Evolutionary conservation across 2,329 filamentous ascomycete species (phyloP), one percentile per base, ranked within the genome.

Genomic region (Neurospora sp.): DNA sequence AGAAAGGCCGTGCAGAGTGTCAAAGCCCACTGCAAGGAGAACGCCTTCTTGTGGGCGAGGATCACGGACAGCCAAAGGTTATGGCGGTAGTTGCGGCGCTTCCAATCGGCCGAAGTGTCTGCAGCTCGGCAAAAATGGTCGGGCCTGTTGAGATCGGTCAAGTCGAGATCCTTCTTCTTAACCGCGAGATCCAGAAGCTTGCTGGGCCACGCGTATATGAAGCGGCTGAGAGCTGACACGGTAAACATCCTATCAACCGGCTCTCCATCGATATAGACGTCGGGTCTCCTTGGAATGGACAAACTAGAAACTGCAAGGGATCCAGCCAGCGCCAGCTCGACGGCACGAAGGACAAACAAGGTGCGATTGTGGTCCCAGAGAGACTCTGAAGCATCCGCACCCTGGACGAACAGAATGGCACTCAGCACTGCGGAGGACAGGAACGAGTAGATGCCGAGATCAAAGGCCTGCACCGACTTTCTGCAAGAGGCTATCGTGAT

Each of bases 131-230:
- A 86, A 39, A 81, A 79, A 70, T 87, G 84, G 73, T 88, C 83
- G 2, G 90, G 83, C 40, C 85, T 82, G 0, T 89, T 87, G 10
- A 93, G 80, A 75, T 92, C 89, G 5, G 81, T 80, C 40, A 89
- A 78, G 40, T 90, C 85, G 2, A 93, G 82, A 36, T 85, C 84
- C 66, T 85, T 86, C 74, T 89, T 88, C 73, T 84, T 82, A 2
- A 80, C 78, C 1, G 89, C 88, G 28, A 84, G 78, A 1, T 78
- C 74, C 15, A 94, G 82, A 0, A 93, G 74, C 2, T 80, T 77
- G 1, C 77, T 79, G 1, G 86, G 83, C 91, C 91, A 95, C 67
- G 82, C 80, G 80, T 89, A 94, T 6, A 86, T 91, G 75, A 88
- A 87, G 67, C 87, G 86, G 67, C 80, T 84, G 66, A 90, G 81